Conservation (phyloP, 169 alveolate genomes). For the Blepharisma undulans region DNA sequence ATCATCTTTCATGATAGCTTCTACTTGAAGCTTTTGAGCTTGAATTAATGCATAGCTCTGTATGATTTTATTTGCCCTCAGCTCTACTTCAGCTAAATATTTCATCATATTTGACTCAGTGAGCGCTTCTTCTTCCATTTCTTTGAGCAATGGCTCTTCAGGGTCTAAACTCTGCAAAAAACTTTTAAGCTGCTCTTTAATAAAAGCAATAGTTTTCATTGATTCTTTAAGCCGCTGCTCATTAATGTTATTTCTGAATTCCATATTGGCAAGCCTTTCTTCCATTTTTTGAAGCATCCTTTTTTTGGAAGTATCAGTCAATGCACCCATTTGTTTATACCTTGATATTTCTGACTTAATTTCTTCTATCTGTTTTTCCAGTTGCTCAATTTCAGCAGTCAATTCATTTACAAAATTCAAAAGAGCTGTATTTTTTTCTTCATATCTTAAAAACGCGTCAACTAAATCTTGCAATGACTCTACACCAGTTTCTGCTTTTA, state of each 20-base stretch:
- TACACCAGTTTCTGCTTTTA: constrained; percentile 88
- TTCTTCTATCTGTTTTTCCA: constrained; percentile 78
- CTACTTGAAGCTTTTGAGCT: constrained; percentile 40
- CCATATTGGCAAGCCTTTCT: constrained; percentile 72
- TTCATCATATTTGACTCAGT: constrained; percentile 54
- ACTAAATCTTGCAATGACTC: constrained; percentile 80
- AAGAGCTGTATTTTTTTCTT: constrained; percentile 84
- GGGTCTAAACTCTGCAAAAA: background rate
- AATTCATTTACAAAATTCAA: constrained; percentile 85
- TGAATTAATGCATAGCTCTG: background rate
- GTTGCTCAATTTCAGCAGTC: constrained; percentile 80
- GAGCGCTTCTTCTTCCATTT: background rate
- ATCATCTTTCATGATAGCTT: constrained; percentile 41
- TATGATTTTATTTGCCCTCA: constrained; percentile 49
- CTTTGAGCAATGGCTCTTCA: background rate
- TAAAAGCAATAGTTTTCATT: constrained; percentile 38
- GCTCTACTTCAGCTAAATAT: constrained; percentile 53
- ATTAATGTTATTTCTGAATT: constrained; percentile 70
- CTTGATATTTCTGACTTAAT: constrained; percentile 63
- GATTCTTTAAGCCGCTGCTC: constrained; percentile 74
- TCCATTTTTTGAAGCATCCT: constrained; percentile 66
- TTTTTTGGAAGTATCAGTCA: constrained; percentile 66
- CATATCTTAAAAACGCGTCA: constrained; percentile 78
- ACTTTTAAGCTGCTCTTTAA: background rate
- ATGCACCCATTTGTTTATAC: constrained; percentile 70